These are phyloP conservation scores for Suillus hirtellus DNA, from an alignment of 768 basidiomycete species.

Conservation along the genomic window DNA sequence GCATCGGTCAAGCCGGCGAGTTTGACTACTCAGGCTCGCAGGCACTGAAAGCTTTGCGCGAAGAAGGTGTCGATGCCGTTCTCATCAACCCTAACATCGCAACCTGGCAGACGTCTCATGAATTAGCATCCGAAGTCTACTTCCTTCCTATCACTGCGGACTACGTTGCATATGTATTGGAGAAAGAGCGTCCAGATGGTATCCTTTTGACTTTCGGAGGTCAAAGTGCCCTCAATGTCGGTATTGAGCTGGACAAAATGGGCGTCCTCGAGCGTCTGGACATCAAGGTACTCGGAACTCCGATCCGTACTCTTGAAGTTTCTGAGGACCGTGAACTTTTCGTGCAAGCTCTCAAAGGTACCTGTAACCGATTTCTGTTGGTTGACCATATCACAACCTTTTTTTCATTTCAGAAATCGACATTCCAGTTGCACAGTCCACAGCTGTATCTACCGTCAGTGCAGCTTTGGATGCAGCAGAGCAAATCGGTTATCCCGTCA, in stretches of 20 bases:
- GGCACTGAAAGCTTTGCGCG: slow-evolving; percentile 94
- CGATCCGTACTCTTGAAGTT: slow-evolving; percentile 90
- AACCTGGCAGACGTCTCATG: slow-evolving; percentile 98
- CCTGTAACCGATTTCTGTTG: slow-evolving; percentile 5
- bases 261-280: slow-evolving; percentile 91
- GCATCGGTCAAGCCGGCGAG: slow-evolving; percentile 98
- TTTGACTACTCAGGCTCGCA: slow-evolving; percentile 99
- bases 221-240: slow-evolving; percentile 96
- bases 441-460: slow-evolving; percentile 94
- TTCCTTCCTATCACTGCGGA: slow-evolving; percentile 96
- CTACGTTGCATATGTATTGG: slow-evolving; percentile 97
- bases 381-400: neutral
- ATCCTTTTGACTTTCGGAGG: slow-evolving; percentile 98
- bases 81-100: slow-evolving; percentile 99
- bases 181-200: slow-evolving; percentile 97
- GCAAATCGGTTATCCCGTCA: slow-evolving; percentile 94
- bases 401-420: slow-evolving; percentile 76
- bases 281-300: slow-evolving; percentile 92
- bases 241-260: slow-evolving; percentile 96
- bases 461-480: slow-evolving; percentile 91
- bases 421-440: slow-evolving; percentile 94
- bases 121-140: slow-evolving; percentile 95
- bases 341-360: slow-evolving; percentile 93
- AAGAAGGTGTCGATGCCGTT: slow-evolving; percentile 92
- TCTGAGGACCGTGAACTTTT: slow-evolving; percentile 98